Evolutionary conservation across 768 basidiomycete species (phyloP), one percentile per base, ranked within the genome.

Genomic region (Calvatia gigantea): DNA sequence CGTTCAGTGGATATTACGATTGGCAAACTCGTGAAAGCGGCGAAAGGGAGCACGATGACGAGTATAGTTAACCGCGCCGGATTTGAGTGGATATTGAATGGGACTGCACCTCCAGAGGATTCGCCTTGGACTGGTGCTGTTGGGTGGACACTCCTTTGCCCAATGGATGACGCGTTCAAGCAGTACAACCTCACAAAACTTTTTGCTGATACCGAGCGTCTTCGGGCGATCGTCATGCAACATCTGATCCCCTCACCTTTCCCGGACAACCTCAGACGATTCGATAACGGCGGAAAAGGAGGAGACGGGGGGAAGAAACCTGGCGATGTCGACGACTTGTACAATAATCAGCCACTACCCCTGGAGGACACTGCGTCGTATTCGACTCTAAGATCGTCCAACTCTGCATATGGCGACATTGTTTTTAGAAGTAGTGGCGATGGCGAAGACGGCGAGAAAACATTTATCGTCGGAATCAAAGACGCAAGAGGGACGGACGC

Each of bases 131-230:
- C 79, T 4, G 39, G 38, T 44, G 52, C 29, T 31, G 70, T 69
- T 7, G 85, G 87, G 3, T 98, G 95, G 87, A 96, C 94, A 1
- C 69, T 99, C 3, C 77, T 99, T 19, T 94, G 91, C 61, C 97
- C 97, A 2, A 83, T 85, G 5, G 97, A 99, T 64, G 87, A 89
- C 56, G 94, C 96, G 0, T 97, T 98, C 79, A 87, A 93, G 66
- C 73, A 81, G 19, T 72, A 89, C 68, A 95, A 98, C 72, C 70
- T 98, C 55, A 94, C 94, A 0, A 68, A 71, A 56, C 69, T 94
- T 21, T 86, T 85, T 59, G 78, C 77, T 25, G 79, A 91, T 64
- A 56, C 70, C 9, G 76, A 81, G 2, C 64, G 63, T 6, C 73
- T 92, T 45, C 78, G 75, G 50, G 73, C 67, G 7, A 80, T 93